Conservation (phyloP, 192 early-diverging fungal genomes). For the Linnemannia zychae region DNA sequence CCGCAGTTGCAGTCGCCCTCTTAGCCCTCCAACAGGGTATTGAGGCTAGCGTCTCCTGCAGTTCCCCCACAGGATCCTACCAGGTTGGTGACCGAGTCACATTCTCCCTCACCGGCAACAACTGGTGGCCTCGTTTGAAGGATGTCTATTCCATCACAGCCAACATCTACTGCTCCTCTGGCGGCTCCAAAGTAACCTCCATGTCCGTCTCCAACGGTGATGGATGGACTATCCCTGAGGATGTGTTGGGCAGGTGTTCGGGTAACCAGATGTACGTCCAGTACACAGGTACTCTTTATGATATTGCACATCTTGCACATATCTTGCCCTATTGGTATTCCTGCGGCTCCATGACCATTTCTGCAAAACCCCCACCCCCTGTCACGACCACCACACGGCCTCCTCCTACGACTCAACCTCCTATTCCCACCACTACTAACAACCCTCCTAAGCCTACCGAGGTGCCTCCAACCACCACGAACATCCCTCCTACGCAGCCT, state of each 20-base stretch:
- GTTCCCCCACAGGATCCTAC: constrained; percentile 27
- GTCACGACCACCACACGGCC: neutral
- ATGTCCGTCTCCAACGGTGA: constrained; percentile 17
- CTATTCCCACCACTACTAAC: neutral
- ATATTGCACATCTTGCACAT: constrained; percentile 10
- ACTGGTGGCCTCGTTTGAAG: constrained; percentile 28
- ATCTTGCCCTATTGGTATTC: constrained; percentile 5
- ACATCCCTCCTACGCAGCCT: neutral
- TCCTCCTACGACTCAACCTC: constrained; percentile 19
- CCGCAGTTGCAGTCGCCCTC: constrained; percentile 5
- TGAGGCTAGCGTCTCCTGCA: constrained; percentile 19
- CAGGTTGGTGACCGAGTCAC: constrained; percentile 20
- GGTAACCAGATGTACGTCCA: constrained; percentile 24
- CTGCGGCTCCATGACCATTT: constrained; percentile 21
- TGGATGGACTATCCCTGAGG: constrained; percentile 23
- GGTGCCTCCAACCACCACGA: neutral
- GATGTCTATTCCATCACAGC: constrained; percentile 33
- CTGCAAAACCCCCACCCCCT: neutral
- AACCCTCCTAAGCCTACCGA: neutral
- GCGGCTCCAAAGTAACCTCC: constrained; percentile 11
- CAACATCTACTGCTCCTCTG: constrained; percentile 20
- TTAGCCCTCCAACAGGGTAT: neutral
- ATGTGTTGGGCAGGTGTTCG: constrained; percentile 16
- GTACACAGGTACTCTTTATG: constrained; percentile 20
- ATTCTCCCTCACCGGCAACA: constrained; percentile 22